phyloP scores from a whole-genome alignment of 768 basidiomycete species.

The Tephrocybe rancida region DNA sequence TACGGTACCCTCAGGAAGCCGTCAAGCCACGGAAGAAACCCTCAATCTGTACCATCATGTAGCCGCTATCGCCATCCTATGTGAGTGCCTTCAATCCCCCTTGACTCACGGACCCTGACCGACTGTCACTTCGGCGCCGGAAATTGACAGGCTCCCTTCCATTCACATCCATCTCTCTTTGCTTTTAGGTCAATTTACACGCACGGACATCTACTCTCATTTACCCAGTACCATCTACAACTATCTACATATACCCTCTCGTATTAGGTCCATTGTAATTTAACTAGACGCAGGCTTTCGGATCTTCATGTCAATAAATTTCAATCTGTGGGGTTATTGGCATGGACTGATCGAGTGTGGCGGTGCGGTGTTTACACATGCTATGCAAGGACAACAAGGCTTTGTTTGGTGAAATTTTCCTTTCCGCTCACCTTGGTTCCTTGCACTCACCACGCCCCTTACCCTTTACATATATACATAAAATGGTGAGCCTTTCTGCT shows the following conservation, averaged over 20 bases:
- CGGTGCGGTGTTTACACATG: conserved; percentile 27
- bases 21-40: conserved; percentile 14
- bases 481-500: conserved; percentile 24
- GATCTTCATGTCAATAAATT: conserved; percentile 9
- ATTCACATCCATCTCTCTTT: conserved; percentile 3
- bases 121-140: not conserved
- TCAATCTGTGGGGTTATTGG: not conserved
- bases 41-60: conserved; percentile 43
- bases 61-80: conserved; percentile 12
- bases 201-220: conserved; percentile 17
- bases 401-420: conserved; percentile 25
- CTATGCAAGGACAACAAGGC: conserved; percentile 14
- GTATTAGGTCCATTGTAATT: conserved; percentile 18
- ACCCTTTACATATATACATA: conserved; percentile 19
- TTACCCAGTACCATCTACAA: conserved; percentile 14
- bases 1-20: conserved; percentile 53
- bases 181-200: conserved; percentile 12
- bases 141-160: not conserved
- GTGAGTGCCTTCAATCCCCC: conserved; percentile 1
- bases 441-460: conserved; percentile 21
- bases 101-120: not conserved
- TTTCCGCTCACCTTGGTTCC: conserved; percentile 18
- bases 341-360: conserved; percentile 18
- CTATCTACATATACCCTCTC: conserved; percentile 21
- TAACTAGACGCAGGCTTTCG: conserved; percentile 1